Conservation (phyloP, 805 yeast species). For the Spathaspora arborariae region DNA sequence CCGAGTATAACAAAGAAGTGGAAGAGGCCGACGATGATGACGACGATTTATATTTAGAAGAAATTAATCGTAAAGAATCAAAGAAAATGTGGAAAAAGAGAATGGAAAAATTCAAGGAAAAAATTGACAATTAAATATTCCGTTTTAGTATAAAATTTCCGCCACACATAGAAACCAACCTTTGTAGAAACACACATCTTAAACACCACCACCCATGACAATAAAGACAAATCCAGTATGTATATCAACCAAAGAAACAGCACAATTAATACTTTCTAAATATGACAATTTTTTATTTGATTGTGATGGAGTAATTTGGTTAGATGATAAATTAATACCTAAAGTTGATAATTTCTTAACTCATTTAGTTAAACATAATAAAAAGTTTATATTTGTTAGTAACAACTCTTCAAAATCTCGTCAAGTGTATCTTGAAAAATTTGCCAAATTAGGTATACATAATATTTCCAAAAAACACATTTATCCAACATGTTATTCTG, state of each 20-base stretch:
- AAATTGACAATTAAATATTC: not conserved
- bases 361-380: slow-evolving; percentile 18
- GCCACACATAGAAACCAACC: too few species aligned
- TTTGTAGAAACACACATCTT: too few species aligned
- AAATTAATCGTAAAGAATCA: slow-evolving; percentile 49
- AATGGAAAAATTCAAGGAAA: slow-evolving; percentile 21
- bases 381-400: slow-evolving; percentile 32
- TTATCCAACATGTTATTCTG: slow-evolving; percentile 38
- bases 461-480: slow-evolving; percentile 24
- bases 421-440: slow-evolving; percentile 28
- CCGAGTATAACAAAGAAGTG: slow-evolving; percentile 15
- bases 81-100: slow-evolving; percentile 53
- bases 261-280: slow-evolving; percentile 18
- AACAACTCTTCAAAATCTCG: slow-evolving; percentile 37
- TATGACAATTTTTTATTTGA: slow-evolving; percentile 40
- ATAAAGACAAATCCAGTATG: slow-evolving; percentile 7
- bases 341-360: slow-evolving; percentile 27
- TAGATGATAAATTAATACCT: slow-evolving; percentile 30
- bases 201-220: slow-evolving; percentile 9
- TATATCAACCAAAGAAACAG: slow-evolving; percentile 13
- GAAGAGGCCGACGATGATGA: slow-evolving; percentile 19
- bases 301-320: slow-evolving; percentile 43
- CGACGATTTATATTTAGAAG: slow-evolving; percentile 55
- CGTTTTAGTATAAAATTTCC: too few species aligned
- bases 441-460: slow-evolving; percentile 26